Base-by-base conservation (phyloP, 352 stramenopile genomes). In the Pythium oligandrum region DNA sequence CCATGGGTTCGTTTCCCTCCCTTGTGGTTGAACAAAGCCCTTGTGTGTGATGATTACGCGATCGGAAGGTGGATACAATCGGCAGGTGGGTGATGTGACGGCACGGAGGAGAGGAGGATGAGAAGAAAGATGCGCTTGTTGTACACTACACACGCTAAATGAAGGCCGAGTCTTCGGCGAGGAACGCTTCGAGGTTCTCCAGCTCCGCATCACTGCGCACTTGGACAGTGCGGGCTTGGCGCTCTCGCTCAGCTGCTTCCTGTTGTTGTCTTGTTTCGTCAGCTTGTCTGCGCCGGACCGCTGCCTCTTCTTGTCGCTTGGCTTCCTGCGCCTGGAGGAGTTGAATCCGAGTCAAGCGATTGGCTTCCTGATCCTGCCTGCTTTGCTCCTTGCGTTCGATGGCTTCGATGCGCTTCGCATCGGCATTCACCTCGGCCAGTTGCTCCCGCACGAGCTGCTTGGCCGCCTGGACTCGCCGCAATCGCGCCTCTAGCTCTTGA, bases 141-240 rank as follows among this genome's bases (percentile, higher is more conserved):
- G 17, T 26, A 26, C 17, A 26, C 17, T 26, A 26, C 17, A 26
- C 17, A 26, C 17, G 17, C 17, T 59, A 88, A 47, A 78, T 80
- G 39, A 74, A 67, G 37, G 62, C 60, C 4, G 65, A 75, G 45
- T 90, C 79, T 12, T 78, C 58, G 1, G 65, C 67, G 1, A 91
- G 58, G 55, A 91, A 88, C 1, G 61, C 64, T 42, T 88, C 80
- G 45, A 91, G 68, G 47, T 88, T 71, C 4, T 72, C 66, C n/a
- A 83, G 44, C 34, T 82, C 66, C 32, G 40, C 56, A 40, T 79
- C 68, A n/a, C 59, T 40, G n/a, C 44, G 17, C 10, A 70, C 70
- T 57, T 86, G 59, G 49, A 88, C 68, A 10, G 70, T 63, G 34
- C 75, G 68, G 51, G 75, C 61, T 46, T 64, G 73, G 17, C 64